Evolutionary conservation across 2,329 filamentous ascomycete genomes (phyloP).

Genomic region (Parastagonospora nodorum): DNA sequence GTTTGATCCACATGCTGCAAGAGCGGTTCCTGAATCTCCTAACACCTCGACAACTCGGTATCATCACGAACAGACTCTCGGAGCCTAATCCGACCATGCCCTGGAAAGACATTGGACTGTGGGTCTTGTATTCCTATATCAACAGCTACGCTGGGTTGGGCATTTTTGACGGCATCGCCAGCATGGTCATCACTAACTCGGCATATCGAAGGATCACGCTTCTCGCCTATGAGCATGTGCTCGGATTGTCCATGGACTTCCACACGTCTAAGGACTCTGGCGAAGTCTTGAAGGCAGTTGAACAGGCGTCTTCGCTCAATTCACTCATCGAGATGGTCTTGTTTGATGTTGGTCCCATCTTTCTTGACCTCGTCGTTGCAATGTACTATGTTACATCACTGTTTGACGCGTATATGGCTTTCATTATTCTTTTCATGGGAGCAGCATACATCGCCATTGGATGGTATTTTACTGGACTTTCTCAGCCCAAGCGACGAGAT

Average conservation of each 20-base stretch:
- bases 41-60: conserved; percentile 79
- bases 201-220: conserved; percentile 63
- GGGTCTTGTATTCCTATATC: conserved; percentile 54
- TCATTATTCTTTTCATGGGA: conserved; percentile 45
- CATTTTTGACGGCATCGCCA: conserved; percentile 57
- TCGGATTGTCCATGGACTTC: conserved; percentile 73
- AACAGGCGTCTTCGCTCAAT: conserved; percentile 65
- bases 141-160: conserved; percentile 58
- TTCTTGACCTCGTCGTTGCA: conserved; percentile 66
- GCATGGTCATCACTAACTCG: conserved; percentile 61
- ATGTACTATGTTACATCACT: conserved; percentile 65
- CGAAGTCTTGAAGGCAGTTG: conserved; percentile 68
- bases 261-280: conserved; percentile 69
- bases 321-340: conserved; percentile 64
- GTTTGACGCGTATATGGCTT: conserved; percentile 62
- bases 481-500: conserved; percentile 45
- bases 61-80: conserved; percentile 73
- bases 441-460: conserved; percentile 59
- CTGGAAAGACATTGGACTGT: conserved; percentile 60
- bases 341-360: conserved; percentile 65
- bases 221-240: conserved; percentile 68
- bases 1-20: conserved; percentile 70
- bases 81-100: conserved; percentile 52
- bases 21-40: conserved; percentile 76
- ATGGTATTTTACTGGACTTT: conserved; percentile 51